These are phyloP conservation scores for Clausena lansium DNA, from an alignment of 345 rosid genomes.

Conservation along the genomic window DNA sequence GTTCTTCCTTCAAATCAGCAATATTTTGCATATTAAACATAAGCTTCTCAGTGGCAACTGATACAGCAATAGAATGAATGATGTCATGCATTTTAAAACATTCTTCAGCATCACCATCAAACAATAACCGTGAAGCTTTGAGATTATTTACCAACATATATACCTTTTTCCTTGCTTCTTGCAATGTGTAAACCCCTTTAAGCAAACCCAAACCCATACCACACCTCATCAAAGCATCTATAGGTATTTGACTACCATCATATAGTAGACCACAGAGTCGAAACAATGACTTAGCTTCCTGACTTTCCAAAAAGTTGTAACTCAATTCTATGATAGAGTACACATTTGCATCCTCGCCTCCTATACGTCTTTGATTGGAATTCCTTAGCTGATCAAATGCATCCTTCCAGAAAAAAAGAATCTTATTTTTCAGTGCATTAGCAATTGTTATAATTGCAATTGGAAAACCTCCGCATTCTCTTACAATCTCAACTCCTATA, in stretches of 20 bases:
- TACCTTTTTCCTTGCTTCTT: background rate
- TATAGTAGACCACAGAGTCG: background rate
- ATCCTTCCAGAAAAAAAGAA: background rate
- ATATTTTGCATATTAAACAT: background rate
- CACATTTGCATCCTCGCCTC: background rate
- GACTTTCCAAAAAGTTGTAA: background rate
- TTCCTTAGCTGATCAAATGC: background rate
- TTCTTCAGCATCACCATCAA: background rate
- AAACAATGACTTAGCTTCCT: background rate
- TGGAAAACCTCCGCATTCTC: slow-evolving; percentile 18
- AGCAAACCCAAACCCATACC: slow-evolving; percentile 22
- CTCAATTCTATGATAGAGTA: background rate
- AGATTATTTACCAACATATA: slow-evolving; percentile 6
- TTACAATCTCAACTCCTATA: background rate
- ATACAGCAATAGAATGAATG: slow-evolving; percentile 7
- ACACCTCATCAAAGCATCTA: background rate
- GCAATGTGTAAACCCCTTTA: background rate
- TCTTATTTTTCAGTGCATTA: slow-evolving; percentile 2
- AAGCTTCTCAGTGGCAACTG: slow-evolving; percentile 12
- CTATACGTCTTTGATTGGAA: background rate
- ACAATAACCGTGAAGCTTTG: slow-evolving; percentile 22
- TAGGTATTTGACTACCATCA: background rate
- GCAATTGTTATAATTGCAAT: slow-evolving; percentile 16
- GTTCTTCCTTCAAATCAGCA: background rate
- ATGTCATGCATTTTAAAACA: slow-evolving; percentile 28